A percentile compares a stretch with the other conserved stretches of the same genome.
These are phyloP conservation scores for Vanrija pseudolonga DNA, from an alignment of 1,284 basidiomycete genomes.

Conservation along the genomic window DNA sequence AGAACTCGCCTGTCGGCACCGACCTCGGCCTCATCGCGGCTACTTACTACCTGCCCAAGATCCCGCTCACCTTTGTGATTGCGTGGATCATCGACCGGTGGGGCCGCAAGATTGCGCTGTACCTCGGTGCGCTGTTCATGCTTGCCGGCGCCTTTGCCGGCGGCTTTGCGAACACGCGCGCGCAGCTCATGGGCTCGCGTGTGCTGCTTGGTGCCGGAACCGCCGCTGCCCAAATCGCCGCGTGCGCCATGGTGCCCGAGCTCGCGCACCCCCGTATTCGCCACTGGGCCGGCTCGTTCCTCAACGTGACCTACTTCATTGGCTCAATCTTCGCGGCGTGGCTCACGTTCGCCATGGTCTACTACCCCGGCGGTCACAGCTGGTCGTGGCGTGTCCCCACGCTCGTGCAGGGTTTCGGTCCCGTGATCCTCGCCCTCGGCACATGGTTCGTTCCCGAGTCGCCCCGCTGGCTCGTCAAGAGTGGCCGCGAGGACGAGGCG, in stretches of 20 bases:
- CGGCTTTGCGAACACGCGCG: constrained; percentile 7
- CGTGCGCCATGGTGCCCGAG: constrained; percentile 21
- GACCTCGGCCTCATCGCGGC: constrained; percentile 15
- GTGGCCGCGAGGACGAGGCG: constrained; percentile 56
- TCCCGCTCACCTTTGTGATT: constrained; percentile 15
- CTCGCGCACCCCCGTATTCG: constrained; percentile 26
- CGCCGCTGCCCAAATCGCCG: constrained; percentile 9
- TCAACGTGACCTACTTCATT: constrained; percentile 7
- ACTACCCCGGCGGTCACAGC: constrained; percentile 15
- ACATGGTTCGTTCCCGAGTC: constrained; percentile 63
- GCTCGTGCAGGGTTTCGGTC: constrained; percentile 62
- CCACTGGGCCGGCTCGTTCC: constrained; percentile 21
- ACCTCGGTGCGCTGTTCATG: constrained; percentile 25
- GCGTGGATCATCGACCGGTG: constrained; percentile 18
- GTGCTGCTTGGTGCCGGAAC: constrained; percentile 25
- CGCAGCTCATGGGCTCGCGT: constrained; percentile 21
- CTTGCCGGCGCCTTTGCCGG: constrained; percentile 22
- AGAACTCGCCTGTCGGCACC: constrained; percentile 4
- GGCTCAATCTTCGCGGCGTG: constrained; percentile 45
- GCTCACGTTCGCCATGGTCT: constrained; percentile 38
- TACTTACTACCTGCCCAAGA: constrained; percentile 18
- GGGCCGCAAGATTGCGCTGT: constrained; percentile 24
- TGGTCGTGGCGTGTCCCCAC: constrained; percentile 57
- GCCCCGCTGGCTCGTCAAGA: constrained; percentile 62
- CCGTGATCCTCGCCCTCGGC: constrained; percentile 56